Base-by-base conservation (phyloP, 176 grass and related monocot genomes). In the Phoenix dactylifera region DNA sequence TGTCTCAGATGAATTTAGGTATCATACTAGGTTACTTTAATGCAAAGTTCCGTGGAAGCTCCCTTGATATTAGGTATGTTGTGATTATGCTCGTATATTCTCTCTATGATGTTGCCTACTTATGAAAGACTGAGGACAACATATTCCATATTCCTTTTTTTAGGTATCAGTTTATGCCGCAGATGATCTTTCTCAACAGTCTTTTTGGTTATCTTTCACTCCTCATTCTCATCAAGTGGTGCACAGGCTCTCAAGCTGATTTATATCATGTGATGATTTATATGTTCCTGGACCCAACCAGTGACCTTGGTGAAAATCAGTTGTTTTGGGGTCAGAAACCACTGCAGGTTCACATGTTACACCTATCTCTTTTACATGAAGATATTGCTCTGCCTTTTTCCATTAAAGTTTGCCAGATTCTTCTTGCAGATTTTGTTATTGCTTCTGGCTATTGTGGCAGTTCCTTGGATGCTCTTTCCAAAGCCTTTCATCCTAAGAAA, bases 191-290 rank as follows among this genome's bases (percentile, higher is more conserved):
- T 73, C 79, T 98, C 70, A 98, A 98, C 61, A 93, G 88, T 75
- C 87, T 98, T 44, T 98, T 98, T 83, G 88, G 94, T 59, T 98
- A 98, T 71, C 86, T 98, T 53, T 73, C 94, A 26, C 84, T 98
- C 26, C 82, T 98, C 59, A 98, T 98, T 83, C 56, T 98, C 60
- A 79, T 93, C 56, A 98, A 98, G 65, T 98, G 94, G 94, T 92
- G 87, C 80, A 81, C 79, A 26, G 94, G 94, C 1, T 98, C 94
- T 76, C 74, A 89, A 89, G 79, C 94, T 53, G 94, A 98, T 79
- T 62, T 98, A 7, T 98, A 98, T 83, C 94, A 98, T 68, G 94
- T 93, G 15, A 98, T 98, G 94, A 98, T 98, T 83, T 98, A 93
- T 76, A 98, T 98, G 94, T 98, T 98, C 67, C 88, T 98, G 62